Evolutionary conservation across 2,329 filamentous ascomycete genomes (phyloP), one percentile per base, ranked within the genome.

Genomic region (Colletotrichum chrysophilum): DNA sequence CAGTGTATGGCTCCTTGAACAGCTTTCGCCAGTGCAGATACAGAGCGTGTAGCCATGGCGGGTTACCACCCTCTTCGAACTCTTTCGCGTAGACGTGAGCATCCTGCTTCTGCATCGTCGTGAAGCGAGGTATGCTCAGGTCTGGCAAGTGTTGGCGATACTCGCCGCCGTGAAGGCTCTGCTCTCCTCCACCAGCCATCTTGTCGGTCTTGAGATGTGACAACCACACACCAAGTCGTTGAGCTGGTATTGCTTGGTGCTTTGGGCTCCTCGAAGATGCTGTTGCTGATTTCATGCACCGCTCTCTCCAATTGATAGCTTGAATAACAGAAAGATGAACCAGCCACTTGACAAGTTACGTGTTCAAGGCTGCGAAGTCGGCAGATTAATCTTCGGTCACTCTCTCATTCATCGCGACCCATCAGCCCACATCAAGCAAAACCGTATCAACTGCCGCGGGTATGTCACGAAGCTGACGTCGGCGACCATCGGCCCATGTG

Each of bases 1-100:
- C 94, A 79, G 90, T 92, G 82, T 91, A 95, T 0, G 94, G 93
- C 83, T 95, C 93, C 71, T 91, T 85, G 30, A 92, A 84, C 10
- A 93, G 81, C 38, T 88, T 85, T 65, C 86, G 81, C 91, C 92
- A 93, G 80, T 92, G 90, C 76, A 87, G 81, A 73, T 91, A 93
- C 26, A 94, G 82, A 0, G 85, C 90, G 78, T 93, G 88, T 18
- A 95, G 84, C 93, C 93, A 95, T 1, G 93, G 93, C 0, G 93
- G 93, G 14, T 86, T 85, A 1, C 89, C 89, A 24, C 87, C 82
- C 38, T 91, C 87, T 75, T 90, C 90, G 80, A 95, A 93, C 5
- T 85, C 88, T 7, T 88, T 84, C 0, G 91, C 91, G 77, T 95
- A 94, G 75, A 90, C 88, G 72, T 92, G 88, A 4, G 91, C 88